Evolutionary conservation across 805 yeast genomes (phyloP).

Genomic region (Zygosaccharomyces bailii): DNA sequence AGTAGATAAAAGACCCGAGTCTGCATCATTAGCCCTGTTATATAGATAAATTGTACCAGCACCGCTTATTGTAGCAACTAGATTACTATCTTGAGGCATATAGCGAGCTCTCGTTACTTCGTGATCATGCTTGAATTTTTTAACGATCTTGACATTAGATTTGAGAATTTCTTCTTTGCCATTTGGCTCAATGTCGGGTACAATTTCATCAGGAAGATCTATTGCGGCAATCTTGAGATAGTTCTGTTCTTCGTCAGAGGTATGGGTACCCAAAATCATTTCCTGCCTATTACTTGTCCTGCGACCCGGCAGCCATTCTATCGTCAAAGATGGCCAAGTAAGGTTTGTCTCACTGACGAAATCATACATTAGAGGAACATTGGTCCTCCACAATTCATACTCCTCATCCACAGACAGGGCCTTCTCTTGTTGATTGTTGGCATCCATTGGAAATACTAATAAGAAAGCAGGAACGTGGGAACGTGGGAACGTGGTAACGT

Average conservation of each 20-base stretch:
- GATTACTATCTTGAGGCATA: constrained; percentile 56
- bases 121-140: constrained; percentile 56
- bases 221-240: constrained; percentile 64
- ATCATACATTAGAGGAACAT: constrained; percentile 78
- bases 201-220: constrained; percentile 49
- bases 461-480: too few species aligned
- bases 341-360: constrained; percentile 76
- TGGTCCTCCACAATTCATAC: constrained; percentile 75
- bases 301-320: constrained; percentile 64
- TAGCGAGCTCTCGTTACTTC: constrained; percentile 73
- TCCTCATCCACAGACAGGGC: constrained; percentile 46
- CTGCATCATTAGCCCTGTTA: constrained; percentile 35
- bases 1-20: constrained; percentile 29
- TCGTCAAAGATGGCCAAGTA: constrained; percentile 78
- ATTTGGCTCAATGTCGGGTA: constrained; percentile 27
- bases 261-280: constrained; percentile 66
- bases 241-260: constrained; percentile 64
- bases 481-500: too few species aligned
- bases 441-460: constrained; percentile 7
- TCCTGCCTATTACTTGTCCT: constrained; percentile 43
- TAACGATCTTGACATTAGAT: constrained; percentile 55
- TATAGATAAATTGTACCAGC: constrained; percentile 58
- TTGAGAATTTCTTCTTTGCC: constrained; percentile 27
- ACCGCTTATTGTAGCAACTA: constrained; percentile 67
- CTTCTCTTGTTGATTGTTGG: constrained; percentile 25